Evolutionary conservation across 768 basidiomycete genomes (phyloP).

Genomic region (Phallus indusiatus): DNA sequence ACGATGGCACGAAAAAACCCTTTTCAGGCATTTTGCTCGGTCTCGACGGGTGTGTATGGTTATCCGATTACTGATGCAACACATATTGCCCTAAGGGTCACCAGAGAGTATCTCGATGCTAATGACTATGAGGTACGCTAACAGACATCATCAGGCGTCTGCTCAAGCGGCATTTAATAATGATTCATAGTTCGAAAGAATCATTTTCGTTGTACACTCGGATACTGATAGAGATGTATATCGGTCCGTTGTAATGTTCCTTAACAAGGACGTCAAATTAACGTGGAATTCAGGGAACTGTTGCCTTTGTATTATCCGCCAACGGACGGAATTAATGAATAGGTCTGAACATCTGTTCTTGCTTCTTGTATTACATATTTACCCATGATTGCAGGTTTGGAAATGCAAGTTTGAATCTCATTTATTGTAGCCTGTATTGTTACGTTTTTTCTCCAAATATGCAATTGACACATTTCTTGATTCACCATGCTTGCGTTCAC

Average conservation of each 20-base stretch:
- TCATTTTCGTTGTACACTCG: slow-evolving; percentile 70
- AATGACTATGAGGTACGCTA: slow-evolving; percentile 30
- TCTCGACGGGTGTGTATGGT: slow-evolving; percentile 72
- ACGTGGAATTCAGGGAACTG: slow-evolving; percentile 31
- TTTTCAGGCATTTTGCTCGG: slow-evolving; percentile 66
- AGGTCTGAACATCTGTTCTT: not conserved
- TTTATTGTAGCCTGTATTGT: not conserved
- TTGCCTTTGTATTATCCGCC: slow-evolving; percentile 59
- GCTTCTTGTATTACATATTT: not conserved
- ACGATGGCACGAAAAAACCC: too few species aligned
- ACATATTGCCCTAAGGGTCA: slow-evolving; percentile 52
- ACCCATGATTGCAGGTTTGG: not conserved
- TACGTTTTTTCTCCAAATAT: too few species aligned
- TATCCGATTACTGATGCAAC: slow-evolving; percentile 72
- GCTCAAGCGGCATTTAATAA: slow-evolving; percentile 21
- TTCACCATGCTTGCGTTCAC: too few species aligned
- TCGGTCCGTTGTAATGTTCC: slow-evolving; percentile 35
- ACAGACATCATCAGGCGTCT: not conserved
- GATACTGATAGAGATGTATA: slow-evolving; percentile 55
- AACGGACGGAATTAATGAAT: not conserved
- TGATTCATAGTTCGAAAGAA: slow-evolving; percentile 41
- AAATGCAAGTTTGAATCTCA: not conserved
- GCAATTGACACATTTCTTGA: too few species aligned
- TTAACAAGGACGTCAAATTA: slow-evolving; percentile 2
- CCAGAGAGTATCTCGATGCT: slow-evolving; percentile 48